These are phyloP conservation scores for Paraphoma chrysanthemicola DNA, from an alignment of 2,329 filamentous ascomycete species.

Conservation along the genomic window DNA sequence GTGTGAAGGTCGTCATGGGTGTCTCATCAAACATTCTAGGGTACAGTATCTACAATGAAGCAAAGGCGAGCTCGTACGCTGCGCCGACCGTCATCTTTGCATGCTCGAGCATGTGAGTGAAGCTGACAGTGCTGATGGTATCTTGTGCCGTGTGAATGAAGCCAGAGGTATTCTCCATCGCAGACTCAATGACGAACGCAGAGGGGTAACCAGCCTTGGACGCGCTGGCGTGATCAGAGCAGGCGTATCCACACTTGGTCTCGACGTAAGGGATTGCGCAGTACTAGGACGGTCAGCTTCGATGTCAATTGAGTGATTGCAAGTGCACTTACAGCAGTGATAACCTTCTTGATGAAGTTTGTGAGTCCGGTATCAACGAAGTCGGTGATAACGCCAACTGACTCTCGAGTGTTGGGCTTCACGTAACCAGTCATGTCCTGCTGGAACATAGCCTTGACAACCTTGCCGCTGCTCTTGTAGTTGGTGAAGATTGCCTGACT, in stretches of 20 bases:
- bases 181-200: slow-evolving; percentile 76
- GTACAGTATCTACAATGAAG: not conserved
- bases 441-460: slow-evolving; percentile 94
- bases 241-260: slow-evolving; percentile 87
- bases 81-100: slow-evolving; percentile 81
- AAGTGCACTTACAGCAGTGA: slow-evolving; percentile 57
- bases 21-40: not conserved
- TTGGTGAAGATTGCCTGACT: slow-evolving; percentile 84
- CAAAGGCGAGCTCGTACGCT: slow-evolving; percentile 81
- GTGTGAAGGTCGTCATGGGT: too few species aligned
- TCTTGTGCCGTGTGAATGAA: slow-evolving; percentile 74
- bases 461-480: slow-evolving; percentile 74
- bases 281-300: slow-evolving; percentile 61
- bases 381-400: slow-evolving; percentile 89
- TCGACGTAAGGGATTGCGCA: slow-evolving; percentile 84
- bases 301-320: not conserved
- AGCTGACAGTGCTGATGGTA: slow-evolving; percentile 72
- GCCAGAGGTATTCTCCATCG: slow-evolving; percentile 65
- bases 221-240: slow-evolving; percentile 75
- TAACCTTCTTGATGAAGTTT: slow-evolving; percentile 84
- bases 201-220: slow-evolving; percentile 75
- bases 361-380: slow-evolving; percentile 83
- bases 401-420: slow-evolving; percentile 78
- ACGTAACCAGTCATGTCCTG: slow-evolving; percentile 92
- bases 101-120: slow-evolving; percentile 89